These are phyloP conservation scores for Pythium phragmitis DNA, from an alignment of 352 stramenopile species.

Conservation along the genomic window DNA sequence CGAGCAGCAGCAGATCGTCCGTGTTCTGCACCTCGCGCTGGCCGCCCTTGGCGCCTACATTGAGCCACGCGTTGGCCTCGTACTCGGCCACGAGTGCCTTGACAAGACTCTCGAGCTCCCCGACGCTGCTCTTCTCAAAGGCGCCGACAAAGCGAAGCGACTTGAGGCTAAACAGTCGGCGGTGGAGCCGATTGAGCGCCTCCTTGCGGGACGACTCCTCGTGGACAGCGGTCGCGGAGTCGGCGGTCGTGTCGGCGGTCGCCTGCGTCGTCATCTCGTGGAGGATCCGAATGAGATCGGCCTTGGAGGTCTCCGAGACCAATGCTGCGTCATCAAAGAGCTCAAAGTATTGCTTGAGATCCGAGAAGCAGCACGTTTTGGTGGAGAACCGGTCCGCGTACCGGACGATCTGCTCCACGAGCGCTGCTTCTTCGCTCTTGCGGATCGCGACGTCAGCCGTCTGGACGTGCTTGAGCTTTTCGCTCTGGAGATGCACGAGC, in stretches of 20 bases:
- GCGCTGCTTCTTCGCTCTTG: slow-evolving; percentile 32
- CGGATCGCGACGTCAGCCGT: slow-evolving; percentile 3
- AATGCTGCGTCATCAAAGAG: slow-evolving; percentile 32
- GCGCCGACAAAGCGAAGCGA: slow-evolving; percentile 67
- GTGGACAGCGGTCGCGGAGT: slow-evolving; percentile 16
- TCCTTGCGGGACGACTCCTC: slow-evolving; percentile 38
- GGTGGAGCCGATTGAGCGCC: slow-evolving; percentile 48
- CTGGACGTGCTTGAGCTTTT: slow-evolving; percentile 45
- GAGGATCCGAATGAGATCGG: slow-evolving; percentile 41
- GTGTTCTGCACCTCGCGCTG: slow-evolving; percentile 85
- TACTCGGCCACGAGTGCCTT: slow-evolving; percentile 65
- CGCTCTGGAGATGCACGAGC: slow-evolving; percentile 50
- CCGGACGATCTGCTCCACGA: slow-evolving; percentile 47
- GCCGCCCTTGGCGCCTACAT: slow-evolving; percentile 60
- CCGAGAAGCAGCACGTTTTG: slow-evolving; percentile 86
- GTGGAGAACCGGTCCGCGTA: slow-evolving; percentile 73
- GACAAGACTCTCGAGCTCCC: slow-evolving; percentile 39
- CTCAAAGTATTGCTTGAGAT: slow-evolving; percentile 77
- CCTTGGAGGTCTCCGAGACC: slow-evolving; percentile 38
- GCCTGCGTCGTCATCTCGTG: slow-evolving; percentile 27
- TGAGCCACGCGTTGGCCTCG: slow-evolving; percentile 68
- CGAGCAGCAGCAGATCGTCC: slow-evolving; percentile 79
- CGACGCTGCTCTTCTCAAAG: slow-evolving; percentile 32
- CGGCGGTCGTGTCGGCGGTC: not conserved
- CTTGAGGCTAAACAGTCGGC: slow-evolving; percentile 64